Conservation (phyloP, 106 monocot genomes). For the Allium fistulosum region DNA sequence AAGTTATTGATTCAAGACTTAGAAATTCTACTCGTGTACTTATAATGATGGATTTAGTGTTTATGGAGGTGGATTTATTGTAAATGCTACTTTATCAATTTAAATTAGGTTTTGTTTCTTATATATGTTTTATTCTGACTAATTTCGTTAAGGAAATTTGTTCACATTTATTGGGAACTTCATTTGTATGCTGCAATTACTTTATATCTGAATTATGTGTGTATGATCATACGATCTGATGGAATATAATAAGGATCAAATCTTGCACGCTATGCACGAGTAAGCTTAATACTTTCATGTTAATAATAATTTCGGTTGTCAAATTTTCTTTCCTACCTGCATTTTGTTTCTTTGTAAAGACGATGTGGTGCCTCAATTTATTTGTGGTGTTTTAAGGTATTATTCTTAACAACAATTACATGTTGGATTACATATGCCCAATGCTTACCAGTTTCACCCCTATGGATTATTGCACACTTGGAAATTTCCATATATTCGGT, state of each 20-base stretch:
- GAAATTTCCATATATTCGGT: slow-evolving; percentile 79
- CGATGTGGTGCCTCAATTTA: slow-evolving; percentile 98
- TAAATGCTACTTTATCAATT: no score
- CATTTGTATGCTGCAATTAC: no score
- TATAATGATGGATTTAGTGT: no score
- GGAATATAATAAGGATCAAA: slow-evolving; percentile 99
- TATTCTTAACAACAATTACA: slow-evolving; percentile 85
- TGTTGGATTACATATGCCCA: slow-evolving; percentile 96
- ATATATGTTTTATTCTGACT: no score
- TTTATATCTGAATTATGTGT: no score
- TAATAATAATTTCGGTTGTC: background rate
- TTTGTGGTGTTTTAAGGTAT: slow-evolving; percentile 88
- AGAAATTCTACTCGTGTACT: no score
- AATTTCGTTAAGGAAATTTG: no score
- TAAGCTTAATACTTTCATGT: slow-evolving; percentile 9
- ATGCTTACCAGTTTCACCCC: slow-evolving; percentile 98
- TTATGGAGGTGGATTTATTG: no score
- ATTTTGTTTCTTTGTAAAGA: slow-evolving; percentile 37
- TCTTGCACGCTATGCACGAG: slow-evolving; percentile 81
- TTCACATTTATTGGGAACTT: no score
- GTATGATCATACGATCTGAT: no score
- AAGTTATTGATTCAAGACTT: no score
- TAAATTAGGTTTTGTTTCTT: no score
- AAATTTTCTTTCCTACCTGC: background rate
- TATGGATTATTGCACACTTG: slow-evolving; percentile 88